These are phyloP conservation scores for Rhododendron molle DNA, from an alignment of 148 eudicot species.

Conservation along the genomic window DNA sequence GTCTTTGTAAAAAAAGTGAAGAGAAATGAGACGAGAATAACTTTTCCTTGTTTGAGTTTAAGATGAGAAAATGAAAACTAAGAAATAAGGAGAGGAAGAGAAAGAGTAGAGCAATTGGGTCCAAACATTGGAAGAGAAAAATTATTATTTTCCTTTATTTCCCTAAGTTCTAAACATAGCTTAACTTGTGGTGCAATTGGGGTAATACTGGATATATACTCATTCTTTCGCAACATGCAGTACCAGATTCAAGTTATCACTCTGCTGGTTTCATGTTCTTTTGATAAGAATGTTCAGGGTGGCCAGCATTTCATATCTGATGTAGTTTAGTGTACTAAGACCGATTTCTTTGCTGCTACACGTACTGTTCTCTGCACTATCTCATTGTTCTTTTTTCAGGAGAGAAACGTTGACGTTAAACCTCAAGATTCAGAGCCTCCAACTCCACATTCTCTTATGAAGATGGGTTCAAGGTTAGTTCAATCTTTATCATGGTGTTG, in stretches of 20 bases:
- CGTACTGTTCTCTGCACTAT: neutral
- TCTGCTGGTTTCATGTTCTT: neutral
- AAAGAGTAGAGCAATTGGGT: neutral
- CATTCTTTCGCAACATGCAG: neutral
- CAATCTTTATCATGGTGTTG: neutral
- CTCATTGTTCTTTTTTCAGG: constrained; percentile 41
- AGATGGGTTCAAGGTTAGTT: constrained; percentile 70
- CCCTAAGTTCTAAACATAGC: neutral
- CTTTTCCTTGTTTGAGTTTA: neutral
- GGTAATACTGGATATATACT: neutral
- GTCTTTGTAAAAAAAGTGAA: neutral
- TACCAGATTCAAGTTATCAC: constrained; percentile 11
- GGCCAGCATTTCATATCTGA: neutral
- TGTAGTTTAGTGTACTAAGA: neutral
- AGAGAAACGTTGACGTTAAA: constrained; percentile 64
- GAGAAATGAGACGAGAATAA: neutral
- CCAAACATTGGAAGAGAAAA: neutral
- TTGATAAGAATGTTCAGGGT: neutral
- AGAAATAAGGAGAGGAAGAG: neutral
- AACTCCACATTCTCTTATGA: constrained; percentile 64
- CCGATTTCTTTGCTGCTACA: neutral
- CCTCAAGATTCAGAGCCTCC: constrained; percentile 67
- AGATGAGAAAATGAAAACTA: neutral
- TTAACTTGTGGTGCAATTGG: neutral
- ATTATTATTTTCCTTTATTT: neutral